phyloP scores from a whole-genome alignment of 1,284 basidiomycete genomes.

The Salmacisia buchloeana region DNA sequence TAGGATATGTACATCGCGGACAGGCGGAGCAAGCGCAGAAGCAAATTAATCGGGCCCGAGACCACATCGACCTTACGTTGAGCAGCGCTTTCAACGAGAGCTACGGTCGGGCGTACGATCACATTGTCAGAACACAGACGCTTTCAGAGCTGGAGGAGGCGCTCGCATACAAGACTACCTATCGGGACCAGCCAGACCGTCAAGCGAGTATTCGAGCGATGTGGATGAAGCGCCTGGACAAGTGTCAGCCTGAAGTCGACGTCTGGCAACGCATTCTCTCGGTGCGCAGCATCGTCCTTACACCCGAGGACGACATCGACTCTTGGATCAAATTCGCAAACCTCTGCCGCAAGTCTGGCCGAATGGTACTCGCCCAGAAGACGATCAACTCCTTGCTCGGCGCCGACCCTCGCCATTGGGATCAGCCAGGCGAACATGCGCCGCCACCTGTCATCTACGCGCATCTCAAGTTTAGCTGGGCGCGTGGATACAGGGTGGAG shows the following conservation, averaged over 20 bases:
- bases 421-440: conserved; percentile 41
- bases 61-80: conserved; percentile 84
- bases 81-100: conserved; percentile 90
- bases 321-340: conserved; percentile 97
- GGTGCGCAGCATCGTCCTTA: conserved; percentile 87
- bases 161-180: conserved; percentile 74
- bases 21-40: conserved; percentile 84
- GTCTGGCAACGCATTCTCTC: conserved; percentile 98
- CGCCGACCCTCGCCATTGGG: conserved; percentile 20
- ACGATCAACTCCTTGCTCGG: conserved; percentile 66
- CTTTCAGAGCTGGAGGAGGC: conserved; percentile 97
- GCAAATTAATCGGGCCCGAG: conserved; percentile 91
- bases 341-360: conserved; percentile 75
- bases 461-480: conserved; percentile 96
- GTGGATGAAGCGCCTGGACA: conserved; percentile 65
- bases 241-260: conserved; percentile 96
- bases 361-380: conserved; percentile 88
- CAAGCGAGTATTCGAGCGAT: conserved; percentile 47
- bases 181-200: conserved; percentile 74
- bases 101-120: conserved; percentile 88
- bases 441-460: conserved; percentile 96
- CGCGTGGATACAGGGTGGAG: conserved; percentile 69
- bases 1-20: conserved; percentile 89
- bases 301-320: conserved; percentile 86
- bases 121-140: conserved; percentile 97